phyloP scores from a whole-genome alignment of 177 flowering plant species.

The Vitis hybrid region DNA sequence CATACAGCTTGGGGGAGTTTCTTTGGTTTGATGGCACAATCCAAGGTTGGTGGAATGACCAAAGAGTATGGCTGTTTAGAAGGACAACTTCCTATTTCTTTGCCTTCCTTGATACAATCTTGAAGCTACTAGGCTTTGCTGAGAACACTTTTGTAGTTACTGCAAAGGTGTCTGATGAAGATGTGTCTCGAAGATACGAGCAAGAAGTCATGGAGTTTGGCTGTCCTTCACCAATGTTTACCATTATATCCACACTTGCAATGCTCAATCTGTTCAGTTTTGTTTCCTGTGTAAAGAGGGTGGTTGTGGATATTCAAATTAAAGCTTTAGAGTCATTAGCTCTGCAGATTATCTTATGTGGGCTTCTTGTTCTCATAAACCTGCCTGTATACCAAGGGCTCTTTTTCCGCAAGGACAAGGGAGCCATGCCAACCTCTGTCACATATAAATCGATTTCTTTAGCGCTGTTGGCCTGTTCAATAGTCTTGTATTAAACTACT shows the following conservation, averaged over 20 bases:
- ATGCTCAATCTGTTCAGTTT: slow-evolving; percentile 27
- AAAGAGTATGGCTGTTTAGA: slow-evolving; percentile 40
- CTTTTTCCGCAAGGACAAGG: slow-evolving; percentile 28
- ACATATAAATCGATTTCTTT: slow-evolving; percentile 11
- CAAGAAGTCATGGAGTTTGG: slow-evolving; percentile 48
- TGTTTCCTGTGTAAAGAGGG: slow-evolving; percentile 9
- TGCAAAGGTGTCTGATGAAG: slow-evolving; percentile 33
- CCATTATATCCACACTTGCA: slow-evolving; percentile 28
- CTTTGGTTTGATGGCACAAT: slow-evolving; percentile 33
- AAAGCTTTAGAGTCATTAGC: slow-evolving; percentile 2
- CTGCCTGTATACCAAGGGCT: slow-evolving; percentile 25
- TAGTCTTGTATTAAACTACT: neutral
- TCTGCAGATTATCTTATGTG: slow-evolving; percentile 31
- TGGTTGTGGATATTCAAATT: neutral
- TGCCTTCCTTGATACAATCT: slow-evolving; percentile 28
- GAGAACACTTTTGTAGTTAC: slow-evolving; percentile 27
- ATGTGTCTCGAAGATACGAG: slow-evolving; percentile 26
- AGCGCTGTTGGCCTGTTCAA: slow-evolving; percentile 14
- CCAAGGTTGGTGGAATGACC: slow-evolving; percentile 49
- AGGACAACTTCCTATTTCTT: slow-evolving; percentile 41
- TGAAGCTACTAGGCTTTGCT: slow-evolving; percentile 23
- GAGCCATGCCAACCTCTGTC: slow-evolving; percentile 25
- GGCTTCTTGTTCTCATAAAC: slow-evolving; percentile 19
- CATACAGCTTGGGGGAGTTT: slow-evolving; percentile 39
- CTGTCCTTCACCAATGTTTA: slow-evolving; percentile 32